A percentile compares a stretch with the other conserved stretches of the same genome.
Conservation (phyloP, 2,329 filamentous ascomycete species). For the Raffaelea deltoideospora region DNA sequence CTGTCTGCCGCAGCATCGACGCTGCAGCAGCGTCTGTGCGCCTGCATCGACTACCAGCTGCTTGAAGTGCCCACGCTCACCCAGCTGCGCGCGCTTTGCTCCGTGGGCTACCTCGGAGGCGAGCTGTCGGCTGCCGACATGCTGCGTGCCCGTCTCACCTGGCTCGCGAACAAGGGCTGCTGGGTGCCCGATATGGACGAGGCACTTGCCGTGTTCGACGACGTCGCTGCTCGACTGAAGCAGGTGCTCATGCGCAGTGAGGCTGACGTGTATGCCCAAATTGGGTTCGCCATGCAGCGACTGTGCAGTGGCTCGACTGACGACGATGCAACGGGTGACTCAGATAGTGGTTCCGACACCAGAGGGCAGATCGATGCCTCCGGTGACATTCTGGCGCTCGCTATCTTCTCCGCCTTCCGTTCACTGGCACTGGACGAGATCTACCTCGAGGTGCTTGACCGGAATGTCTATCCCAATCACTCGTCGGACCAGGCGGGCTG, state of each 20-base stretch:
- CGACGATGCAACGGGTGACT: too few species aligned
- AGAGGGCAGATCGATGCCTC: constrained; percentile 1
- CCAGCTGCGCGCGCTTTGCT: constrained; percentile 23
- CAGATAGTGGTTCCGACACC: not conserved
- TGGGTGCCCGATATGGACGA: constrained; percentile 16
- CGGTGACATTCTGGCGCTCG: constrained; percentile 32
- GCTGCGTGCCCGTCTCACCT: constrained; percentile 22
- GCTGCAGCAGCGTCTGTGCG: constrained; percentile 14
- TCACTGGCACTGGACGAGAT: constrained; percentile 39
- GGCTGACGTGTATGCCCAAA: constrained; percentile 5
- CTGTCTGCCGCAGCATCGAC: too few species aligned
- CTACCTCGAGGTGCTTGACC: constrained; percentile 38
- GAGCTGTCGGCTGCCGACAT: constrained; percentile 18
- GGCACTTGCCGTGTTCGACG: constrained; percentile 22
- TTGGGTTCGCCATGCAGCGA: constrained; percentile 1
- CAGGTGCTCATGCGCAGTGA: constrained; percentile 10
- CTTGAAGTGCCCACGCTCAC: constrained; percentile 20
- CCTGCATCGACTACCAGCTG: constrained; percentile 19
- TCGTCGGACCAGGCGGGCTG: constrained; percentile 40
- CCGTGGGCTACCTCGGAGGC: constrained; percentile 23
- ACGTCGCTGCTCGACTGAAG: constrained; percentile 15
- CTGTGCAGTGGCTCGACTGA: too few species aligned
- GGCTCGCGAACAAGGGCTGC: constrained; percentile 24
- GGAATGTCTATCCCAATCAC: constrained; percentile 38
- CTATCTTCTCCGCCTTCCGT: constrained; percentile 35